Base-by-base conservation (phyloP, 75 land plant genomes). In the Picea glauca region DNA sequence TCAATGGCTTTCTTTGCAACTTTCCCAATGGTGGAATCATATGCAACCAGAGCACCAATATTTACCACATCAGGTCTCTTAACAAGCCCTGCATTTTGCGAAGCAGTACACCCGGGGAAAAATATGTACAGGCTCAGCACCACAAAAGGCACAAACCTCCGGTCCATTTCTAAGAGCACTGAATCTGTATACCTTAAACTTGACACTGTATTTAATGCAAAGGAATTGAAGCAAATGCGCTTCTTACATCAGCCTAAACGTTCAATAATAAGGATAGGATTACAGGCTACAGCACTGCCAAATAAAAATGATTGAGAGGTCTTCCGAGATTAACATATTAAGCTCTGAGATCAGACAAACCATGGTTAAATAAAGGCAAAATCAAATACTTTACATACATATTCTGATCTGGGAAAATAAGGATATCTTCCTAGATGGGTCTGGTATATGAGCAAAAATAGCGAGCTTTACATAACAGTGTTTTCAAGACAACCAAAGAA, bases 21-120 rank as follows among this genome's bases (percentile, higher is more conserved):
- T 13, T 62, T 57, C 32, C 83, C 83, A 56, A 78, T 67, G 5
- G 9, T 30, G 2, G 82, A 63, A 64, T 82, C 61, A 15, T 77
- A 65, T 62, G 81, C 82, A 58, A 82, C 8, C 20, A 82, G 74
- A 20, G 75, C 60, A 15, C 83, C 83, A 15, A 82, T 82, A 33
- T 82, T 65, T 33, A 82, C 33, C 11, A 21, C n/a, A 7, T 82
- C 23, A 13, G 74, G 74, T 33, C 13, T 58, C 60, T 21, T 13
- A 2, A 7, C 23, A 63, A 30, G 32, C 32, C 66, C 35, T 35
- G 11, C 46, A 40, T 38, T 9, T 20, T 70, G 21, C 7, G 54
- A 0, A 46, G 54, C 54, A 46, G 1, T 46, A 46, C 54, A 46
- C 54, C 54, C 11, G 54, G 73, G 21, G 43, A 38, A 70, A 17